Evolutionary conservation across 2,329 filamentous ascomycete species (phyloP).

Genomic region (Blastomyces silverae): DNA sequence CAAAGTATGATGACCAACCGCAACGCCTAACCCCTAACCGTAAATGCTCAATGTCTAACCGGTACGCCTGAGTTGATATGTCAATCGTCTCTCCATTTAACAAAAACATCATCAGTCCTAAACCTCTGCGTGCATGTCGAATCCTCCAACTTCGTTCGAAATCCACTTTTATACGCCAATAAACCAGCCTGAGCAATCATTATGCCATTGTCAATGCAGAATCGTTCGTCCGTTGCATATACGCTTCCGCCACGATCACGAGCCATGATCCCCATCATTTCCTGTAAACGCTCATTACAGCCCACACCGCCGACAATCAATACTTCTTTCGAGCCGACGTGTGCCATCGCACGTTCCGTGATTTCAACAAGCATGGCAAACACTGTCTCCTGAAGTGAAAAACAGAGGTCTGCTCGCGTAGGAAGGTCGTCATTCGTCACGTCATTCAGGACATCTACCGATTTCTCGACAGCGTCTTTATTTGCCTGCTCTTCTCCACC

Average conservation of each 20-base stretch:
- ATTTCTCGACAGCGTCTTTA: constrained; percentile 37
- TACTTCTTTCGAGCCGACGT: constrained; percentile 88
- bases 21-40: constrained; percentile 8
- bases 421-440: constrained; percentile 35
- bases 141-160: constrained; percentile 67
- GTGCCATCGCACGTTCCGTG: constrained; percentile 96
- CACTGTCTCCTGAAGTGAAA: constrained; percentile 89
- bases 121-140: constrained; percentile 80
- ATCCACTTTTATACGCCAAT: constrained; percentile 74
- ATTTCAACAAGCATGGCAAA: constrained; percentile 98
- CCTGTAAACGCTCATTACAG: constrained; percentile 86
- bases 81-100: constrained; percentile 62
- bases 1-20: not conserved
- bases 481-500: constrained; percentile 42
- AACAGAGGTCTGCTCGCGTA: constrained; percentile 81
- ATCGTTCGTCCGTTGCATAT: constrained; percentile 91
- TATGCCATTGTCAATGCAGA: constrained; percentile 98
- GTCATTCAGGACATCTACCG: constrained; percentile 14
- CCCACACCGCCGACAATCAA: constrained; percentile 94
- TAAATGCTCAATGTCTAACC: constrained; percentile 4
- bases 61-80: not conserved
- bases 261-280: constrained; percentile 99
- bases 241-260: constrained; percentile 79
- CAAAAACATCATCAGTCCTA: constrained; percentile 71
- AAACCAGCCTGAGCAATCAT: constrained; percentile 98